Evolutionary conservation across 1,139 yeast genomes (phyloP), one percentile per base, ranked within the genome.

Genomic region (Debaryomyces udenii): DNA sequence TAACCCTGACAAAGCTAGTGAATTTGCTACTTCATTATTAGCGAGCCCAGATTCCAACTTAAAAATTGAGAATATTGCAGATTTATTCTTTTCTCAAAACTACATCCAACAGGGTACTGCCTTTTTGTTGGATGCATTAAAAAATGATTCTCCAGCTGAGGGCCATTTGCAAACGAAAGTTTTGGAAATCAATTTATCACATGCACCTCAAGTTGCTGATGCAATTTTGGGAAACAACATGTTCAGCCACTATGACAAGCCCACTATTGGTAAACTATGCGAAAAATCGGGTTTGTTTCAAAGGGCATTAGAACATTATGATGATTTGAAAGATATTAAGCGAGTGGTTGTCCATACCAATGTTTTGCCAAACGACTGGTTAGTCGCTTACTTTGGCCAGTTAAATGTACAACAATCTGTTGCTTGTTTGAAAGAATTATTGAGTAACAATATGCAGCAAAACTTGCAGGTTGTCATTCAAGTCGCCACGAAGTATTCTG

Each of bases 151-250:
- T 32, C 98, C 99, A 39, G 88, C 93, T 48, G 96, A 93, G 61
- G 98, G 97, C 13, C 96, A 90, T 58, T 75, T 94, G 60, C 99
- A 94, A 75, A 94, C 99, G 11, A 83, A 95, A 59, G 83, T 94
- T 40, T 79, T 94, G 55, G 99, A 94, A 68, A 90, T 88, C 53
- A 94, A 94, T 65, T 75, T 94, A 62, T 68, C 88, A 62, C 95
- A 91, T 61, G 99, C 99, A 9, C 99, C 99, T 38, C 99, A 94
- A 75, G 99, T 94, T 43, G 99, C 99, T 32, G 99, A 94, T 68
- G 99, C 99, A 14, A 94, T 93, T 52, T 78, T 93, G 59, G 97
- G 98, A 46, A 93, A 93, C 66, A 84, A 85, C 48, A 91, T 93
- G 90, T 94, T 94, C 69, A 83, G 93, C 51, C 97, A 91, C 61